Evolutionary conservation across 306 rosid species (phyloP).

Genomic region (Cucumis melo): DNA sequence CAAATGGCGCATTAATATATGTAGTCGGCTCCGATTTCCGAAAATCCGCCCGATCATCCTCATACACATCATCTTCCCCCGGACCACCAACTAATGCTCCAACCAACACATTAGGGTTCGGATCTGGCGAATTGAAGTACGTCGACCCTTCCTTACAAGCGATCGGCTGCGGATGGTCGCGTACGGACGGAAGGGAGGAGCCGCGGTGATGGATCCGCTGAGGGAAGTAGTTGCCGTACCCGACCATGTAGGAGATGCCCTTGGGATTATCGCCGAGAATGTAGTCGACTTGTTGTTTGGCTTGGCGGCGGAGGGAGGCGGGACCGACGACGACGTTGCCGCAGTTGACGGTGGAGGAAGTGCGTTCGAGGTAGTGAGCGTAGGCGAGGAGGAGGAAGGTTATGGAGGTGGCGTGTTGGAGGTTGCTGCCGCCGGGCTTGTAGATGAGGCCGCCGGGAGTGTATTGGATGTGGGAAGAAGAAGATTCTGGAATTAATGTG

Average conservation of each 20-base stretch:
- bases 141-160: constrained; percentile 67
- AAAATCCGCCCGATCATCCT: constrained; percentile 67
- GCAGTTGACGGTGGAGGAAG: constrained; percentile 50
- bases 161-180: constrained; percentile 55
- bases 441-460: constrained; percentile 80
- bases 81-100: constrained; percentile 96
- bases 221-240: constrained; percentile 52
- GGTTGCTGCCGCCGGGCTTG: constrained; percentile 88
- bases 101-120: constrained; percentile 65
- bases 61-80: constrained; percentile 47
- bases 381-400: constrained; percentile 67
- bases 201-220: constrained; percentile 79
- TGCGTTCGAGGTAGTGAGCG: constrained; percentile 51
- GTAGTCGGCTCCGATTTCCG: constrained; percentile 82
- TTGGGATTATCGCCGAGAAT: constrained; percentile 65
- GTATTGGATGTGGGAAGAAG: constrained; percentile 66
- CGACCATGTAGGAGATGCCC: constrained; percentile 86
- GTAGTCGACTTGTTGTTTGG: constrained; percentile 84
- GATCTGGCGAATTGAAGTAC: constrained; percentile 53
- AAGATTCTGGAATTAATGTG: constrained; percentile 58
- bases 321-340: constrained; percentile 51
- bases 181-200: constrained; percentile 70
- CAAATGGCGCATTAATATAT: constrained; percentile 88
- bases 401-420: constrained; percentile 74
- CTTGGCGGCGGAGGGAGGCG: constrained; percentile 40